Percentiles rank a stretch among this genome's conserved stretches.
Evolutionary conservation across 2,329 filamentous ascomycete genomes (phyloP).

Genomic region (Clonostachys sp.): DNA sequence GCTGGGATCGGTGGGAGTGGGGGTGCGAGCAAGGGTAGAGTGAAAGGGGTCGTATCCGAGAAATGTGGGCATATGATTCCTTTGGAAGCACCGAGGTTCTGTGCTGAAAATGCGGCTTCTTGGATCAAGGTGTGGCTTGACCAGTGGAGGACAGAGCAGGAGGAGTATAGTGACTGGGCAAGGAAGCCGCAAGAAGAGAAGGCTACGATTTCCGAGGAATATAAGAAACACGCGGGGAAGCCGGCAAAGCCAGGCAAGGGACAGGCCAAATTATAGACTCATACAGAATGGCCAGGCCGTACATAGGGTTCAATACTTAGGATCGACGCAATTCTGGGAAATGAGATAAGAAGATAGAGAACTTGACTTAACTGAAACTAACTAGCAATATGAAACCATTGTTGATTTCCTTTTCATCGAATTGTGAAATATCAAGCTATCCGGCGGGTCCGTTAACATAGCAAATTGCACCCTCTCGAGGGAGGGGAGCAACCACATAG

Average conservation of each 20-base stretch:
- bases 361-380: no score
- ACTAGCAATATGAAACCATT: no score
- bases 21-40: slow-evolving; percentile 57
- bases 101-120: slow-evolving; percentile 53
- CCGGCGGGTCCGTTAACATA: no score
- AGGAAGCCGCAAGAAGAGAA: slow-evolving; percentile 46
- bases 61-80: slow-evolving; percentile 75
- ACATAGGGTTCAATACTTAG: no score
- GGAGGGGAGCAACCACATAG: no score
- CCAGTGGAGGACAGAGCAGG: slow-evolving; percentile 53
- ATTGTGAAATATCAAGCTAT: no score
- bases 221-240: slow-evolving; percentile 44
- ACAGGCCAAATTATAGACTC: slow-evolving; percentile 18
- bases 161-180: slow-evolving; percentile 51
- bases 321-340: no score
- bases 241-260: slow-evolving; percentile 3
- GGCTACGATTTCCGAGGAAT: slow-evolving; percentile 43
- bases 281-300: no score
- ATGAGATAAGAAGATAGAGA: no score
- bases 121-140: slow-evolving; percentile 56
- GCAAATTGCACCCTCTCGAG: no score
- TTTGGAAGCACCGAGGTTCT: slow-evolving; percentile 69
- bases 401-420: no score
- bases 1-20: slow-evolving; percentile 64
- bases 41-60: slow-evolving; percentile 60